These are phyloP conservation scores for Niveomyces coronatus DNA, from an alignment of 2,329 filamentous ascomycete species.

Conservation along the genomic window DNA sequence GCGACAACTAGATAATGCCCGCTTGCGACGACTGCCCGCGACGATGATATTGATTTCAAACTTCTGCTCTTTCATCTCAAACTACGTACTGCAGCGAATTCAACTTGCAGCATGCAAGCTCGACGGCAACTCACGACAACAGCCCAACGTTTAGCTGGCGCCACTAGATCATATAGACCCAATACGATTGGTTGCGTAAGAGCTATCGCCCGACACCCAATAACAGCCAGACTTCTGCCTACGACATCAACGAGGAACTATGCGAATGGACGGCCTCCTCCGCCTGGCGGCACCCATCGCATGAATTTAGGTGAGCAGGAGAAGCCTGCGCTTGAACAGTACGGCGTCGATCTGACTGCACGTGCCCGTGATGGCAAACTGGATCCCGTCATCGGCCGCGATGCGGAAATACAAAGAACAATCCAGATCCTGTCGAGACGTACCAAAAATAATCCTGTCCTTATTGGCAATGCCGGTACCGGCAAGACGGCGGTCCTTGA, in stretches of 20 bases:
- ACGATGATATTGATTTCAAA: neutral
- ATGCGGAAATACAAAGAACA: slow-evolving; percentile 83
- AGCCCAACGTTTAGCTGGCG: slow-evolving; percentile 27
- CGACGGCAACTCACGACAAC: slow-evolving; percentile 29
- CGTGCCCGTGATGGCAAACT: slow-evolving; percentile 80
- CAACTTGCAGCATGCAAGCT: slow-evolving; percentile 27
- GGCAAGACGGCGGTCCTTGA: slow-evolving; percentile 93
- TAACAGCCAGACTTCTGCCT: slow-evolving; percentile 25
- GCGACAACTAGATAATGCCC: slow-evolving; percentile 9
- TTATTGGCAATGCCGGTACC: slow-evolving; percentile 86
- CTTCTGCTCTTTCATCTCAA: neutral
- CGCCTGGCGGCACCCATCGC: slow-evolving; percentile 82
- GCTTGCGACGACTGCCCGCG: neutral
- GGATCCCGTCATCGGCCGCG: slow-evolving; percentile 90
- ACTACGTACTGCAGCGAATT: neutral
- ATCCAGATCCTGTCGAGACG: slow-evolving; percentile 88
- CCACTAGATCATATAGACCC: slow-evolving; percentile 19
- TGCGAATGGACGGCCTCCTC: slow-evolving; percentile 67
- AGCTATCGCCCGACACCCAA: slow-evolving; percentile 7
- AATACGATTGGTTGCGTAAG: slow-evolving; percentile 15
- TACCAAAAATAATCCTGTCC: slow-evolving; percentile 91
- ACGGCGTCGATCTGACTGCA: slow-evolving; percentile 80
- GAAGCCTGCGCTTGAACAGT: slow-evolving; percentile 85
- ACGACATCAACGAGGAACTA: slow-evolving; percentile 39
- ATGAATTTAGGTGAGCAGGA: slow-evolving; percentile 76